Conservation (phyloP, 2,329 filamentous ascomycete species). For the Penicillium sp. region DNA sequence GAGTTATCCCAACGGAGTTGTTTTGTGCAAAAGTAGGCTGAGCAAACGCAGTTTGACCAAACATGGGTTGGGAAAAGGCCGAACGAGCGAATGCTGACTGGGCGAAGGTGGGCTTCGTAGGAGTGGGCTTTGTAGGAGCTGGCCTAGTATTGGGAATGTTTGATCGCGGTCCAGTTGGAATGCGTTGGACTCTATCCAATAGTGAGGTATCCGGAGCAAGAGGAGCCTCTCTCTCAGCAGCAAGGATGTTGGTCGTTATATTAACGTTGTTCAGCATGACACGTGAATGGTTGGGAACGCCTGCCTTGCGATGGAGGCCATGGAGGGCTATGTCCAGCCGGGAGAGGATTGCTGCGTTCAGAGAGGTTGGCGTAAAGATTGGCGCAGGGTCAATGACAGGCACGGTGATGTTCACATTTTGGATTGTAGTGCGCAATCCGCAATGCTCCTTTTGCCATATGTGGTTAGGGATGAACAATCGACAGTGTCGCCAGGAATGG, state of each 20-base stretch:
- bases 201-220: neutral
- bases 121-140: neutral
- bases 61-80: neutral
- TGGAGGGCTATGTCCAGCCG: neutral
- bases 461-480: neutral
- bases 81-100: neutral
- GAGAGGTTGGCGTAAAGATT: neutral
- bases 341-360: neutral
- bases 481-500: neutral
- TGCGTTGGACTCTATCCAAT: neutral
- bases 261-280: neutral
- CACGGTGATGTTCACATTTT: neutral
- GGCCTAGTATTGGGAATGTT: no score
- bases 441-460: neutral
- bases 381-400: neutral
- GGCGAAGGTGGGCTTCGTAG: neutral
- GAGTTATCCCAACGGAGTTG: no score
- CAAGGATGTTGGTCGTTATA: neutral
- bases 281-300: neutral
- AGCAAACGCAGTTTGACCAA: neutral
- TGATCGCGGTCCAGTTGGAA: neutral
- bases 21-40: no score
- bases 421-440: neutral
- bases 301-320: neutral
- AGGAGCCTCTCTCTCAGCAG: accelerated